phyloP scores from a whole-genome alignment of 352 stramenopile species.

The Globisporangium orthogonon region DNA sequence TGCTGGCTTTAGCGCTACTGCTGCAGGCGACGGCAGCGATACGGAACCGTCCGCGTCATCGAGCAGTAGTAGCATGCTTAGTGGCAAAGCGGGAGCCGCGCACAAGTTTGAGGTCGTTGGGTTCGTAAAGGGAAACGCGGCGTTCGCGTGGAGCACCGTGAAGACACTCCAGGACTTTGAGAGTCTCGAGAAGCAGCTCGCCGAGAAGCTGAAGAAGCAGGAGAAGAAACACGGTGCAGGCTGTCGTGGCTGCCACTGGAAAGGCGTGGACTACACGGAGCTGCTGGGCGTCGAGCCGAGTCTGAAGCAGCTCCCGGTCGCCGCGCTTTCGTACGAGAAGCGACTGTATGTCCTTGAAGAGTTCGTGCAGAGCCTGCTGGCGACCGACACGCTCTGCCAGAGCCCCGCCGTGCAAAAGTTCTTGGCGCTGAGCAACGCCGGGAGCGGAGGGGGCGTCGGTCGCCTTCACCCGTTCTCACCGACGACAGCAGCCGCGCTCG shows the following conservation, averaged over 20 bases:
- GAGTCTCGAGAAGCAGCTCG: conserved; percentile 53
- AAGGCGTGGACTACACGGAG: conserved; percentile 70
- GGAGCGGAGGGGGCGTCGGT: not conserved
- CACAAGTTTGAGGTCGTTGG: conserved; percentile 50
- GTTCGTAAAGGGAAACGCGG: conserved; percentile 43
- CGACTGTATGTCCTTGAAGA: conserved; percentile 51
- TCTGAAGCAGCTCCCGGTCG: conserved; percentile 32
- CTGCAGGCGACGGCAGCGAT: conserved; percentile 5
- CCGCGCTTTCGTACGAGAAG: conserved; percentile 51
- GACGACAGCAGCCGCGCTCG: not conserved
- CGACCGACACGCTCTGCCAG: conserved; percentile 66
- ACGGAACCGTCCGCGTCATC: too few relatives aligned
- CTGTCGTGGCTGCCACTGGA: conserved; percentile 44
- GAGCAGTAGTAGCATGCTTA: too few relatives aligned
- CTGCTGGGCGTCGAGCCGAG: conserved; percentile 35
- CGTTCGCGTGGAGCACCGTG: conserved; percentile 59
- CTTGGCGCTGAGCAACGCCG: conserved; percentile 32
- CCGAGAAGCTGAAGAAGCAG: conserved; percentile 63
- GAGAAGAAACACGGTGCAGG: conserved; percentile 52
- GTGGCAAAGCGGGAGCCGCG: not conserved
- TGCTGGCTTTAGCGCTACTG: too few relatives aligned
- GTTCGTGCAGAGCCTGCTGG: conserved; percentile 68
- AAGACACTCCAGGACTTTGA: conserved; percentile 73
- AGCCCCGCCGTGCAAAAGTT: conserved; percentile 75
- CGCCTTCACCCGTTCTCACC: conserved; percentile 6